These are phyloP conservation scores for Lachnellula cervina DNA, from an alignment of 2,329 filamentous ascomycete species.

Conservation along the genomic window DNA sequence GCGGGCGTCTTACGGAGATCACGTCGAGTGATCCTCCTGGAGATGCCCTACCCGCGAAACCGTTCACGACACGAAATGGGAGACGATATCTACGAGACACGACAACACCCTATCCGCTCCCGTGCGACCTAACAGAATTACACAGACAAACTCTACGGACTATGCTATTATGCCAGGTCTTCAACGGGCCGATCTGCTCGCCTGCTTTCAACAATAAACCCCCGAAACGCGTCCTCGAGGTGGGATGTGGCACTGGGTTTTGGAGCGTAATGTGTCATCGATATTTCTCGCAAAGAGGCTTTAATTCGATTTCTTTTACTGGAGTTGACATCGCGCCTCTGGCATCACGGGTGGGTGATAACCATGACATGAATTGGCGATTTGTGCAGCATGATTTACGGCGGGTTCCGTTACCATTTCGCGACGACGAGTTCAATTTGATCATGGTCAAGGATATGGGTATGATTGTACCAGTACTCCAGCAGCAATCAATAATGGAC, in stretches of 20 bases:
- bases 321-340: conserved; percentile 77
- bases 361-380: conserved; percentile 76
- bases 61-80: conserved; percentile 70
- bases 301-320: conserved; percentile 68
- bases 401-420: conserved; percentile 69
- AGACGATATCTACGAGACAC: conserved; percentile 77
- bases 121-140: conserved; percentile 79
- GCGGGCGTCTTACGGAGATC: conserved; percentile 25
- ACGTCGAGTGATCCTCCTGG: conserved; percentile 23
- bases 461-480: conserved; percentile 54
- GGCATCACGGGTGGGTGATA: conserved; percentile 54
- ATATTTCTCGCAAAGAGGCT: conserved; percentile 65
- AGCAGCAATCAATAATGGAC: conserved; percentile 54
- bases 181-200: conserved; percentile 74
- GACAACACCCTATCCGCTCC: conserved; percentile 72
- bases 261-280: conserved; percentile 88
- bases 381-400: conserved; percentile 87
- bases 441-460: conserved; percentile 84
- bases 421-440: conserved; percentile 76
- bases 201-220: conserved; percentile 60
- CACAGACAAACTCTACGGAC: conserved; percentile 84
- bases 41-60: conserved; percentile 34
- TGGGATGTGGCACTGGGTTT: conserved; percentile 82
- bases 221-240: conserved; percentile 73
- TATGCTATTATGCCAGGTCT: conserved; percentile 73